Evolutionary conservation across 108 stramenopile species (phyloP).

Genomic region (Nitzschia inconspicua): DNA sequence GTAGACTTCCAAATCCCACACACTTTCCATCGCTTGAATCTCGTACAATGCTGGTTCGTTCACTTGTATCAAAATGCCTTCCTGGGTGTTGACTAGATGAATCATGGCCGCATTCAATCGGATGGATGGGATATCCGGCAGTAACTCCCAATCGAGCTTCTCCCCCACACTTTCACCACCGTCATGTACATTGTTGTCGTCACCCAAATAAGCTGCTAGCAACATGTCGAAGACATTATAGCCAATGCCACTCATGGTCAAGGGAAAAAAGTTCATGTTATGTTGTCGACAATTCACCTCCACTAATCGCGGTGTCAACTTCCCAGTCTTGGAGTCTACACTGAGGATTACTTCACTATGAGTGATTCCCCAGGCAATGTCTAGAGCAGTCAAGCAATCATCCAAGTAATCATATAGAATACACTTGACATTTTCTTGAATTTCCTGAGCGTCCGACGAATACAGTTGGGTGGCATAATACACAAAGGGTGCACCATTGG

Average conservation of each 20-base stretch:
- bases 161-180: slow-evolving; percentile 23
- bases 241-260: slow-evolving; percentile 74
- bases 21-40: slow-evolving; percentile 65
- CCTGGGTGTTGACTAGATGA: slow-evolving; percentile 62
- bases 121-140: slow-evolving; percentile 51
- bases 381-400: slow-evolving; percentile 56
- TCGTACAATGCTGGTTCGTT: slow-evolving; percentile 52
- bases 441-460: slow-evolving; percentile 28
- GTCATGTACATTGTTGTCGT: slow-evolving; percentile 16
- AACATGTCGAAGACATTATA: slow-evolving; percentile 82
- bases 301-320: slow-evolving; percentile 70
- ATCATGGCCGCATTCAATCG: slow-evolving; percentile 67
- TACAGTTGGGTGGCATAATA: slow-evolving; percentile 87
- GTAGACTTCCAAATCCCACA: slow-evolving; percentile 70
- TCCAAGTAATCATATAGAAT: slow-evolving; percentile 51
- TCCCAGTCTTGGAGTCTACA: slow-evolving; percentile 30
- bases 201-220: slow-evolving; percentile 66
- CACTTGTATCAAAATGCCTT: slow-evolving; percentile 49
- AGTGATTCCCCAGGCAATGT: slow-evolving; percentile 65
- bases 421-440: too few relatives aligned
- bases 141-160: slow-evolving; percentile 49
- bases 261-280: slow-evolving; percentile 79
- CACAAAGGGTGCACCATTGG: slow-evolving; percentile 83
- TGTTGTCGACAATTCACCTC: slow-evolving; percentile 89
- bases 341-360: slow-evolving; percentile 80